Percentiles rank a stretch among this genome's conserved stretches.
Evolutionary conservation across 202 grass and related monocot species (phyloP).

Genomic region (Saccharum hybrid): DNA sequence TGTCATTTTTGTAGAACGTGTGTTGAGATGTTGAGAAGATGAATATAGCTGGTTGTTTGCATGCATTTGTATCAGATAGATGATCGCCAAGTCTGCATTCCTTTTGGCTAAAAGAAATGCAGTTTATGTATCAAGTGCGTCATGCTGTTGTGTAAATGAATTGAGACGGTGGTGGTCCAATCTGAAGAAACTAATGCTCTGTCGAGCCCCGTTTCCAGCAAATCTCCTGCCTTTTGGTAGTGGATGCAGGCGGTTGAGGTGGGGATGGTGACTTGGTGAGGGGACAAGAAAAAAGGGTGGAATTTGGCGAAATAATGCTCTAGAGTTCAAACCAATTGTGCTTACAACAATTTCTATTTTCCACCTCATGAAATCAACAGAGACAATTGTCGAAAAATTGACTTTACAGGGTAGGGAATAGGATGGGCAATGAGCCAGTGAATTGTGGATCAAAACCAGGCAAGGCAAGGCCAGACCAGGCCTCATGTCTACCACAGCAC

Average conservation of each 20-base stretch:
- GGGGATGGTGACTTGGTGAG: not conserved
- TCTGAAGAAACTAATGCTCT: not conserved
- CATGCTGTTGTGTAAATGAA: not conserved
- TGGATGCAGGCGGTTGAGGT: not conserved
- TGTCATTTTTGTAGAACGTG: conserved; percentile 7
- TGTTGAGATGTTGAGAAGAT: not conserved
- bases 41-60: not conserved
- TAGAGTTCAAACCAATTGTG: not conserved
- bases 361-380: not conserved
- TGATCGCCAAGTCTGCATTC: not conserved
- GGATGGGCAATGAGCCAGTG: not conserved
- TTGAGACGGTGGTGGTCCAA: not conserved
- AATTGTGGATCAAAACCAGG: conserved; percentile 23
- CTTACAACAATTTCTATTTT: conserved; percentile 9
- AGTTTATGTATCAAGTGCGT: not conserved
- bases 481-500: not conserved
- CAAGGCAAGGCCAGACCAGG: not conserved
- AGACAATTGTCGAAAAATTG: conserved; percentile 16
- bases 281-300: not conserved
- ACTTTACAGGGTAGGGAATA: conserved; percentile 38
- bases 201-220: too few species aligned
- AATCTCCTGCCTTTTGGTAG: too few species aligned
- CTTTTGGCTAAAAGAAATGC: not conserved
- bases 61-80: not conserved
- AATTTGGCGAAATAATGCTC: not conserved